Percentiles rank a stretch among this genome's conserved stretches.
These are phyloP conservation scores for Xylariaceae sp. DNA, from an alignment of 2,329 filamentous ascomycete species.

Conservation along the genomic window DNA sequence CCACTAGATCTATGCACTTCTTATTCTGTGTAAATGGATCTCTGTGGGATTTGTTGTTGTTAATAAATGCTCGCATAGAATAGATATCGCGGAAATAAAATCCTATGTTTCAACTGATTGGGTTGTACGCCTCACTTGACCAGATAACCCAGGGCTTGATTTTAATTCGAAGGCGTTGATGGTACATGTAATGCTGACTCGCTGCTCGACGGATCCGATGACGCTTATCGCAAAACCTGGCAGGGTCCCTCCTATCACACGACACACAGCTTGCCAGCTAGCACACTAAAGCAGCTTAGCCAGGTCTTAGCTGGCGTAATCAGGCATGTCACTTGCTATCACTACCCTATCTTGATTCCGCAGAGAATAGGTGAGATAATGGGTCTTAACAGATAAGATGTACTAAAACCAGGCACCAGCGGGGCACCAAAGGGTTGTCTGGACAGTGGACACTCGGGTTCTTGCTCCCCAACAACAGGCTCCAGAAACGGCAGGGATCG, in stretches of 20 bases:
- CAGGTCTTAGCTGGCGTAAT: slow-evolving; percentile 22
- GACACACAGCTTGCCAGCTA: slow-evolving; percentile 14
- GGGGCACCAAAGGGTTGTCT: slow-evolving; percentile 17
- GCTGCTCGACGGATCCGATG: slow-evolving; percentile 11
- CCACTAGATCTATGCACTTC: too few species aligned
- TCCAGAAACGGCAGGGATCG: not conserved
- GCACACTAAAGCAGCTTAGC: not conserved
- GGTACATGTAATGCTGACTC: not conserved
- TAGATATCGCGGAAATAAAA: not conserved
- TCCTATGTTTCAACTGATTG: not conserved
- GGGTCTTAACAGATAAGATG: slow-evolving; percentile 15
- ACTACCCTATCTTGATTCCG: slow-evolving; percentile 6
- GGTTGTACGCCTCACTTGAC: not conserved
- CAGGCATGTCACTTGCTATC: slow-evolving; percentile 15
- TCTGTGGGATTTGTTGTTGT: too few species aligned
- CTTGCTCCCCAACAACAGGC: slow-evolving; percentile 4
- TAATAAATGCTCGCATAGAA: not conserved
- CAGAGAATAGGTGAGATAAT: slow-evolving; percentile 2
- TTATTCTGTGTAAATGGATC: too few species aligned
- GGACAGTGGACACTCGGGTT: slow-evolving; percentile 24
- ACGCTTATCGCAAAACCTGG: slow-evolving; percentile 21
- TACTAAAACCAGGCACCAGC: slow-evolving; percentile 17
- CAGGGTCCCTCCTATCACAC: slow-evolving; percentile 19
- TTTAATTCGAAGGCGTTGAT: not conserved
- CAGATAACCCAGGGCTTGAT: not conserved